Evolutionary conservation across 2,329 filamentous ascomycete genomes (phyloP).

Genomic region (Amylocarpus encephaloides): DNA sequence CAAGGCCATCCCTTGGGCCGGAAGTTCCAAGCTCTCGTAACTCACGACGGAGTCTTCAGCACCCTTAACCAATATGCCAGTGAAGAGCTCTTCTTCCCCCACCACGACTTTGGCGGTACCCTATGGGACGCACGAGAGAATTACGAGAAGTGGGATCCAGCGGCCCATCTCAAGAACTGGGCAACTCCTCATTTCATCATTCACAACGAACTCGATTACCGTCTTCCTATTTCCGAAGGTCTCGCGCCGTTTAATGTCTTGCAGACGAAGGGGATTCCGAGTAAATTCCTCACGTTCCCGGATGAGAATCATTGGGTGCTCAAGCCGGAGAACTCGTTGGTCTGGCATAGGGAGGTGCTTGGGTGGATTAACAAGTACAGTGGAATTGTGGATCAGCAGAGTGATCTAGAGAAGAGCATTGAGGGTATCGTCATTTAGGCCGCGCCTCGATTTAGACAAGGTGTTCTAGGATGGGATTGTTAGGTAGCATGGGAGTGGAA

Average conservation of each 20-base stretch:
- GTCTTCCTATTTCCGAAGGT: slow-evolving; percentile 77
- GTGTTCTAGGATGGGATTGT: too few relatives aligned
- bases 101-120: slow-evolving; percentile 58
- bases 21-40: slow-evolving; percentile 81
- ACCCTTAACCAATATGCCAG: slow-evolving; percentile 58
- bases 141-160: slow-evolving; percentile 66
- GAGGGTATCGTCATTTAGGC: too few relatives aligned
- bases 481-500: too few relatives aligned
- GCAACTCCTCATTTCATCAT: slow-evolving; percentile 82
- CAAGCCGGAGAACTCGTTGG: slow-evolving; percentile 82
- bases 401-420: too few relatives aligned
- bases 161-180: slow-evolving; percentile 43
- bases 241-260: slow-evolving; percentile 58
- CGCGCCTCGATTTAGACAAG: too few relatives aligned
- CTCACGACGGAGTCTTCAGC: slow-evolving; percentile 81
- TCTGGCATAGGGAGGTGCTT: slow-evolving; percentile 85
- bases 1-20: slow-evolving; percentile 78
- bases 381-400: slow-evolving; percentile 32
- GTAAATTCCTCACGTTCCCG: slow-evolving; percentile 58
- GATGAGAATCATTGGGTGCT: slow-evolving; percentile 78
- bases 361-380: slow-evolving; percentile 66
- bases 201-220: slow-evolving; percentile 85
- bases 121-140: slow-evolving; percentile 49
- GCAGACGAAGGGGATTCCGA: slow-evolving; percentile 54
- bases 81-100: slow-evolving; percentile 65